Percentiles rank a stretch among this genome's conserved stretches.
Evolutionary conservation across 768 basidiomycete species (phyloP).

Genomic region (Pleurotus djamor): DNA sequence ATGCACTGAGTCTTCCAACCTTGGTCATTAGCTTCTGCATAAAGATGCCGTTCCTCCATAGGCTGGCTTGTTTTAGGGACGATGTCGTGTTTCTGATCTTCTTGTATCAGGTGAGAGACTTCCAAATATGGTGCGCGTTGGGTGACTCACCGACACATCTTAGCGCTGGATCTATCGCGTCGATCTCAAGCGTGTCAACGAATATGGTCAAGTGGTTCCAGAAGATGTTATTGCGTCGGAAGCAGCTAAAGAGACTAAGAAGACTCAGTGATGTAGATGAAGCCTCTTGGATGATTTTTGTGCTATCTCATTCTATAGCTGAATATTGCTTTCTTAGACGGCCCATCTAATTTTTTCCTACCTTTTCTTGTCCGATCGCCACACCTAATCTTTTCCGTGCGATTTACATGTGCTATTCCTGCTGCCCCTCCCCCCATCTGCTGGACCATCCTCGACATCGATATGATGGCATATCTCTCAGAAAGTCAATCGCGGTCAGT

Average conservation of each 20-base stretch:
- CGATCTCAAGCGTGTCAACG: slow-evolving; percentile 93
- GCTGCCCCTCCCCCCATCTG: no score
- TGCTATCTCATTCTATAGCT: background rate
- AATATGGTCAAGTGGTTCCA: slow-evolving; percentile 86
- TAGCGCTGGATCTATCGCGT: slow-evolving; percentile 98
- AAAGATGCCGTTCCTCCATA: slow-evolving; percentile 85
- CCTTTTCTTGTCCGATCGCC: no score
- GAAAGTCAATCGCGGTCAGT: no score
- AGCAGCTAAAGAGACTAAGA: slow-evolving; percentile 51
- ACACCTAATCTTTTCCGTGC: no score
- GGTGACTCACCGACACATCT: slow-evolving; percentile 14
- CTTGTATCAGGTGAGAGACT: slow-evolving; percentile 76
- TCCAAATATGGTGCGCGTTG: background rate
- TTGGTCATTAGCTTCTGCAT: slow-evolving; percentile 72
- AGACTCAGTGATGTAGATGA: slow-evolving; percentile 31
- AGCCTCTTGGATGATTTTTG: background rate
- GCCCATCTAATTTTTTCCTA: no score
- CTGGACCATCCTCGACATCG: no score
- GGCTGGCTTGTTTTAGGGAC: slow-evolving; percentile 87
- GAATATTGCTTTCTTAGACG: no score
- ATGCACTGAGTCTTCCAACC: slow-evolving; percentile 10
- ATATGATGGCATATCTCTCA: no score
- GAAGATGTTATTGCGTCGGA: slow-evolving; percentile 40
- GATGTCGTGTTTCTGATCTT: slow-evolving; percentile 91
- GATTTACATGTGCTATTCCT: no score